Evolutionary conservation across 2,329 filamentous ascomycete genomes (phyloP).

Genomic region (Fusarium cicatricum): DNA sequence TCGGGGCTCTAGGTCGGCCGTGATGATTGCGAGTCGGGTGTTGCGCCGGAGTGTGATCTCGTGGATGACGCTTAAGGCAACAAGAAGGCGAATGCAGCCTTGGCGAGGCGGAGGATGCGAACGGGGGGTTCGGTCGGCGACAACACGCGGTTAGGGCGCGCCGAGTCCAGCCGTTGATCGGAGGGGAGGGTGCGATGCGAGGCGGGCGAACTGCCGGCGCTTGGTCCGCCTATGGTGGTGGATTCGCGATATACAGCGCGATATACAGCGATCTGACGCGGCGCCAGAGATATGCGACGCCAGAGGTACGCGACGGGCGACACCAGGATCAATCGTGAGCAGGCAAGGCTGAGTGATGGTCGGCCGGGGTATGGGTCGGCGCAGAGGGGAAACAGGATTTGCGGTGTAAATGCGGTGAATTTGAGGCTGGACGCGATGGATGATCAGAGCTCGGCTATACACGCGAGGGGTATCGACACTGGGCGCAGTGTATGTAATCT

Average conservation of each 20-base stretch:
- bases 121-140: conserved; percentile 3
- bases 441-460: conserved; percentile 14
- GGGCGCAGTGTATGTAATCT: conserved; percentile 15
- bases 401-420: conserved; percentile 31
- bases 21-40: conserved; percentile 12
- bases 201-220: conserved; percentile 4
- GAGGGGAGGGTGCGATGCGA: conserved; percentile 2
- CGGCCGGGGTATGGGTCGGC: conserved; percentile 21
- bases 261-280: conserved; percentile 5
- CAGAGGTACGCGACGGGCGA: neutral
- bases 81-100: conserved; percentile 1
- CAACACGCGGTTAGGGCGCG: neutral
- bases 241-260: conserved; percentile 7
- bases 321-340: neutral
- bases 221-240: conserved; percentile 12
- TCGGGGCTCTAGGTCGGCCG: conserved; percentile 22
- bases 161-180: neutral
- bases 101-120: conserved; percentile 3
- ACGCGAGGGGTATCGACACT: conserved; percentile 14
- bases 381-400: conserved; percentile 17
- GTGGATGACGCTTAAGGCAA: conserved; percentile 2
- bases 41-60: conserved; percentile 15
- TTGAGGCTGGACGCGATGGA: conserved; percentile 17
- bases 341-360: conserved; percentile 11
- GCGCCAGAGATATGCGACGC: conserved; percentile 2